These are phyloP conservation scores for Penicillium nordicum DNA, from an alignment of 2,329 filamentous ascomycete species.

Conservation along the genomic window DNA sequence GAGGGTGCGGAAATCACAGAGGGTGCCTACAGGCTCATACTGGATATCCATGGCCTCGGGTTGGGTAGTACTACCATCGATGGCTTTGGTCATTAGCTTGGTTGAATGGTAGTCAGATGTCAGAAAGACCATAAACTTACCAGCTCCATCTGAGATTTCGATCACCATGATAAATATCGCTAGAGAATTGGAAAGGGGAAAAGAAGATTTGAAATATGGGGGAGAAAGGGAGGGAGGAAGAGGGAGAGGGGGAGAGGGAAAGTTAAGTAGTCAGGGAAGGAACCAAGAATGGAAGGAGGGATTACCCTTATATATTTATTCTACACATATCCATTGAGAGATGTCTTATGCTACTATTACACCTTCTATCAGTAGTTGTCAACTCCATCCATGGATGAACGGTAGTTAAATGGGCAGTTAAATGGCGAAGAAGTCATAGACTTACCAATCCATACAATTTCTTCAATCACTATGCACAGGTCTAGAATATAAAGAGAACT, in stretches of 20 bases:
- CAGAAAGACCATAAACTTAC: not conserved
- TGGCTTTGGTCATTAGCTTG: not conserved
- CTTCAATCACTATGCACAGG: not conserved
- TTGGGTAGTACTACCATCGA: not conserved
- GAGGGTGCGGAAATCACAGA: slow-evolving; percentile 46
- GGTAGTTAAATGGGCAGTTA: too few species aligned
- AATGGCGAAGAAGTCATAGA: too few species aligned
- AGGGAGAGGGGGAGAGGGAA: not conserved
- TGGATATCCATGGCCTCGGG: not conserved
- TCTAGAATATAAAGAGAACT: not conserved
- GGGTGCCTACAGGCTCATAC: slow-evolving; percentile 26
- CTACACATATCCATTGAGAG: too few species aligned
- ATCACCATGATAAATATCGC: not conserved
- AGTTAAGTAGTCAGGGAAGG: not conserved
- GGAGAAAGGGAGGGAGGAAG: too few species aligned
- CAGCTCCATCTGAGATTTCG: not conserved
- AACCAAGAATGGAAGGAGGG: not conserved
- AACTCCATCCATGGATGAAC: too few species aligned
- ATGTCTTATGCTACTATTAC: not conserved
- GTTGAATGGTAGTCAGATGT: not conserved
- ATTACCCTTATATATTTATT: not conserved
- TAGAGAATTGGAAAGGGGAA: not conserved
- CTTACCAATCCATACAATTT: too few species aligned
- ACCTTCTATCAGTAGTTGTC: not conserved
- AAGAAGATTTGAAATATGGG: not conserved